Conservation (phyloP, 2,329 filamentous ascomycete genomes). For the Alternaria brassicae region DNA sequence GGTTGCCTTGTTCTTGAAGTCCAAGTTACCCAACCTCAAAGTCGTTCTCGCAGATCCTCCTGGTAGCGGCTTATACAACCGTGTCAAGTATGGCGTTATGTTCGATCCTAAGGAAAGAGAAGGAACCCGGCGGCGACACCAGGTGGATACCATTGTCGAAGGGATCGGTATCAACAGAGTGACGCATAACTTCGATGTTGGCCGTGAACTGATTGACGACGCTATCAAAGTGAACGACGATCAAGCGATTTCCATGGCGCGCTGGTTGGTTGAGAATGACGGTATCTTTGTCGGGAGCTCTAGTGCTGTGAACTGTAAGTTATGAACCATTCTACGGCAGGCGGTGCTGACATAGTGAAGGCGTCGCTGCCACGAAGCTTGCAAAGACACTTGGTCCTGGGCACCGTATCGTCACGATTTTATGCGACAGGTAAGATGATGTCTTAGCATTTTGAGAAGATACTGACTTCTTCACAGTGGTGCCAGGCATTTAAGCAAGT, state of each 20-base stretch:
- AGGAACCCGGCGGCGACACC: constrained; percentile 84
- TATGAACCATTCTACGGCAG: not conserved
- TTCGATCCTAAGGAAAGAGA: constrained; percentile 88
- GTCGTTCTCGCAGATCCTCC: constrained; percentile 92
- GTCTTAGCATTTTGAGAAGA: not conserved
- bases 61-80: constrained; percentile 91
- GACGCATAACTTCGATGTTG: constrained; percentile 91
- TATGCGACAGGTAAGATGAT: constrained; percentile 67
- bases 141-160: constrained; percentile 96
- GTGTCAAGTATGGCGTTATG: constrained; percentile 93
- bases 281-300: constrained; percentile 94
- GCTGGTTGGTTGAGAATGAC: constrained; percentile 94
- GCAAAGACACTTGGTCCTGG: constrained; percentile 70
- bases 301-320: constrained; percentile 89
- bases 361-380: constrained; percentile 73
- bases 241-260: constrained; percentile 92
- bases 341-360: constrained; percentile 33
- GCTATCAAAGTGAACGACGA: constrained; percentile 86
- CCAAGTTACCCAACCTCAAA: constrained; percentile 66
- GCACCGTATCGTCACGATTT: constrained; percentile 75
- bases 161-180: constrained; percentile 94
- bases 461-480: constrained; percentile 54
- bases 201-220: constrained; percentile 85
- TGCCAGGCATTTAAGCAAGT: constrained; percentile 82
- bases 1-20: constrained; percentile 82